Percentiles rank a stretch among this genome's conserved stretches.
phyloP scores from a whole-genome alignment of 2,329 filamentous ascomycete genomes.

The Exophiala dermatitidis region DNA sequence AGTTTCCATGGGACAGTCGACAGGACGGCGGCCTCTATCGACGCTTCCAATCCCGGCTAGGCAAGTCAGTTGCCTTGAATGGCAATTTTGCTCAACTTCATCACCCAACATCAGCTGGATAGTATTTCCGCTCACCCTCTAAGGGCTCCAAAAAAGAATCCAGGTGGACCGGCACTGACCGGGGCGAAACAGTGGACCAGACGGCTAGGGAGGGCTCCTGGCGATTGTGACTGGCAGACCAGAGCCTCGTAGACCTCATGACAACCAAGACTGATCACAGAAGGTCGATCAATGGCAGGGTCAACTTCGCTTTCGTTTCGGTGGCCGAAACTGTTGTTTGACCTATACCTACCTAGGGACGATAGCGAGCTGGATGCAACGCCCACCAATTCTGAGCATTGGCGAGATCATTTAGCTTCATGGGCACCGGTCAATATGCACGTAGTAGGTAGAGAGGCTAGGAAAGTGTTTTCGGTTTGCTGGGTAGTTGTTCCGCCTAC shows the following conservation, averaged over 20 bases:
- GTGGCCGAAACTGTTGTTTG: no score
- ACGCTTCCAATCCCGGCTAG: neutral
- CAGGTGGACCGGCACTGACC: neutral
- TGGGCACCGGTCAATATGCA: no score
- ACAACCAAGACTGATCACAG: neutral
- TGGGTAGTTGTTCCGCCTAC: neutral
- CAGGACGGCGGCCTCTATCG: neutral
- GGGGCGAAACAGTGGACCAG: neutral
- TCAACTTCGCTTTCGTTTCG: no score
- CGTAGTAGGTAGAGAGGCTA: no score
- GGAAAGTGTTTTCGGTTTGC: neutral
- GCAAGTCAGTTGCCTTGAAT: neutral
- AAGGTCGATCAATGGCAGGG: neutral
- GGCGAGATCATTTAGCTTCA: no score
- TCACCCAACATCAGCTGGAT: slow-evolving; percentile 1
- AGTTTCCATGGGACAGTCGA: neutral
- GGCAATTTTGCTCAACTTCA: neutral
- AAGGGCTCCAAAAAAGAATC: neutral
- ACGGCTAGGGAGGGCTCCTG: neutral
- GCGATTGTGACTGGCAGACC: neutral
- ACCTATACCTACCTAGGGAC: no score
- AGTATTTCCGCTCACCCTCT: neutral
- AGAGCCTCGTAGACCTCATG: neutral
- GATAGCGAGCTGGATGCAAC: no score
- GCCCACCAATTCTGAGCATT: no score